Conservation (phyloP, 2,329 filamentous ascomycete genomes). For the Aspergillus melleus region DNA sequence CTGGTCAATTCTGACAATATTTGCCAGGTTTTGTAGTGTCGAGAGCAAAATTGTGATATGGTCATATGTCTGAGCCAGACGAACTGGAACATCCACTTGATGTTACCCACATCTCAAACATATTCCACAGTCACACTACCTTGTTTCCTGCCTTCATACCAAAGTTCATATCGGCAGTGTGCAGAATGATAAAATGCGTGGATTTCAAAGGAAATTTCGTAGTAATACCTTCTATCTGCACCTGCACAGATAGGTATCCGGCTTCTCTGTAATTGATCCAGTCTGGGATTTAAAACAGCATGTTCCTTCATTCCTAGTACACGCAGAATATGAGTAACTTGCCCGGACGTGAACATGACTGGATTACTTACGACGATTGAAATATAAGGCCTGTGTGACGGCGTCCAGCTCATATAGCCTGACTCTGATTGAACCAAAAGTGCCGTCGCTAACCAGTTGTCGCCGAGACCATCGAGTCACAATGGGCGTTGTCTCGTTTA, state of each 20-base stretch:
- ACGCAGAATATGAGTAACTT: no score
- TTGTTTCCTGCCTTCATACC: slow-evolving; percentile 17
- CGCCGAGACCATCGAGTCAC: not conserved
- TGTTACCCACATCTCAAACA: slow-evolving; percentile 4
- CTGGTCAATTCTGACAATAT: no score
- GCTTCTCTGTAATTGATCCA: slow-evolving; percentile 12
- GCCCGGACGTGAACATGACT: no score
- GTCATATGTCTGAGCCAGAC: no score
- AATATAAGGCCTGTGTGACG: slow-evolving; percentile 7
- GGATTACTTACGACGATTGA: slow-evolving; percentile 12
- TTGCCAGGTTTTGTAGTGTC: no score
- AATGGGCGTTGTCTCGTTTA: slow-evolving; percentile 18
- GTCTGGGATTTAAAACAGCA: slow-evolving; percentile 14
- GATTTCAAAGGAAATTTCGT: slow-evolving; percentile 18
- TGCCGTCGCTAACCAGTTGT: not conserved
- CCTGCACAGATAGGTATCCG: slow-evolving; percentile 11
- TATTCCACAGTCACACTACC: slow-evolving; percentile 22
- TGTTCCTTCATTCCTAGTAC: slow-evolving; percentile 19
- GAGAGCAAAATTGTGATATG: no score
- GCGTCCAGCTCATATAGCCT: slow-evolving; percentile 13
- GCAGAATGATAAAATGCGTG: slow-evolving; percentile 21
- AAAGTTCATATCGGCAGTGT: slow-evolving; percentile 23
- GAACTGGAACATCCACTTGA: no score
- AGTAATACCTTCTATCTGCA: slow-evolving; percentile 12
- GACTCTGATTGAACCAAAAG: not conserved